These are phyloP conservation scores for Cercospora sesami DNA, from an alignment of 2,329 filamentous ascomycete genomes.

Conservation along the genomic window DNA sequence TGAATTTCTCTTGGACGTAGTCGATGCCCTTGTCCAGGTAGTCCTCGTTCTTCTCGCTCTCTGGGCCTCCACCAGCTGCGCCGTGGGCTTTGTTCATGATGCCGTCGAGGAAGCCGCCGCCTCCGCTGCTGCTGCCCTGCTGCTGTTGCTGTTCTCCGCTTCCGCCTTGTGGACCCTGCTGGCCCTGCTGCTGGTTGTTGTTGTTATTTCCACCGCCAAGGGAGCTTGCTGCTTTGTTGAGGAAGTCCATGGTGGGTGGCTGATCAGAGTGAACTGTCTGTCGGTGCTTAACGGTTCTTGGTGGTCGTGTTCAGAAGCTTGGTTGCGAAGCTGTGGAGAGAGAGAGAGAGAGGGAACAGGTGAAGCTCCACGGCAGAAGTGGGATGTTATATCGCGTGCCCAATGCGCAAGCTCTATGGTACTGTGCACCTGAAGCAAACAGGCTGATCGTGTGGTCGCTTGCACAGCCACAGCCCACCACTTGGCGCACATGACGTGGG, in stretches of 20 bases:
- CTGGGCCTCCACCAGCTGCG: conserved; percentile 68
- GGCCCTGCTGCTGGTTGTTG: conserved; percentile 25
- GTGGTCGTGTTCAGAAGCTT: background rate
- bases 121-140: conserved; percentile 31
- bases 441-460: conserved; percentile 11
- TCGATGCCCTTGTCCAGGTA: conserved; percentile 81
- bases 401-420: conserved; percentile 11
- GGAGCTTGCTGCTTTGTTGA: conserved; percentile 49
- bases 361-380: background rate
- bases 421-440: conserved; percentile 19
- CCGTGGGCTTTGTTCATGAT: conserved; percentile 70
- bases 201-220: conserved; percentile 31
- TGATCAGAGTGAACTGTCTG: conserved; percentile 18
- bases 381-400: conserved; percentile 16
- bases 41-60: conserved; percentile 76
- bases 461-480: conserved; percentile 23
- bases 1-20: conserved; percentile 71
- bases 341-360: background rate
- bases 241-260: conserved; percentile 46
- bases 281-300: conserved; percentile 2
- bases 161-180: conserved; percentile 22
- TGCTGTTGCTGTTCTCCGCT: conserved; percentile 33
- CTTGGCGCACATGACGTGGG: conserved; percentile 22
- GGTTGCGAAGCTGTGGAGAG: background rate
- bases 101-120: conserved; percentile 56